Evolutionary conservation across 2,329 filamentous ascomycete species (phyloP).

Genomic region (Fusarium albidum): DNA sequence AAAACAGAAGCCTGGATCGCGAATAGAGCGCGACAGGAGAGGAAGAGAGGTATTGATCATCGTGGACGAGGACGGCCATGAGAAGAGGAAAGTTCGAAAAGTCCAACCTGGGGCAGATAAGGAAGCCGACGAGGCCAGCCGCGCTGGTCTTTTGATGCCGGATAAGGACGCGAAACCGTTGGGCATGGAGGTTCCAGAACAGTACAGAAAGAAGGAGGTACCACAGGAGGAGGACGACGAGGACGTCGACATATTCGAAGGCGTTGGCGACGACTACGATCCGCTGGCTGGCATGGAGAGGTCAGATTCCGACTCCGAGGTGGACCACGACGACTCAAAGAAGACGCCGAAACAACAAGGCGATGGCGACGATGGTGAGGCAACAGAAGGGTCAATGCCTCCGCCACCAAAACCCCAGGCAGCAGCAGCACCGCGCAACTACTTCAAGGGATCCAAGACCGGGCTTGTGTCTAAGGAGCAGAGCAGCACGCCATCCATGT

Average conservation of each 20-base stretch:
- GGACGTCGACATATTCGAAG: slow-evolving; percentile 72
- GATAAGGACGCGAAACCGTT: slow-evolving; percentile 65
- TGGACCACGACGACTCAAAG: slow-evolving; percentile 48
- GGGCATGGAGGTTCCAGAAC: slow-evolving; percentile 72
- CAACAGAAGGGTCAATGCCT: slow-evolving; percentile 49
- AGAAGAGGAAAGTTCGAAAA: slow-evolving; percentile 71
- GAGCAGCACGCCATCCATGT: slow-evolving; percentile 63
- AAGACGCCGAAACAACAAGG: slow-evolving; percentile 33
- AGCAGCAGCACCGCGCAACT: slow-evolving; percentile 59
- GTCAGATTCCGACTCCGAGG: slow-evolving; percentile 56
- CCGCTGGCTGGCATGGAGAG: slow-evolving; percentile 67
- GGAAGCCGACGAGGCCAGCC: slow-evolving; percentile 47
- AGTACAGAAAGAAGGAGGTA: slow-evolving; percentile 58
- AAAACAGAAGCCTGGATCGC: slow-evolving; percentile 60
- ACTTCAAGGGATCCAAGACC: slow-evolving; percentile 68
- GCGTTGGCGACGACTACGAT: slow-evolving; percentile 72
- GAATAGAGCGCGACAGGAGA: slow-evolving; percentile 68
- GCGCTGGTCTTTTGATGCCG: slow-evolving; percentile 57
- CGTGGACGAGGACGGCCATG: slow-evolving; percentile 71
- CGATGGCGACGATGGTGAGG: slow-evolving; percentile 32
- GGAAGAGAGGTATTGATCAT: slow-evolving; percentile 72
- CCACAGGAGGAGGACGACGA: slow-evolving; percentile 63
- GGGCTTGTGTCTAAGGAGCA: slow-evolving; percentile 61
- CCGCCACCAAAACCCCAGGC: slow-evolving; percentile 54
- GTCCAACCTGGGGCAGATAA: slow-evolving; percentile 51